Conservation (phyloP, 148 eudicot species). For the Nepenthes mirabilis region DNA sequence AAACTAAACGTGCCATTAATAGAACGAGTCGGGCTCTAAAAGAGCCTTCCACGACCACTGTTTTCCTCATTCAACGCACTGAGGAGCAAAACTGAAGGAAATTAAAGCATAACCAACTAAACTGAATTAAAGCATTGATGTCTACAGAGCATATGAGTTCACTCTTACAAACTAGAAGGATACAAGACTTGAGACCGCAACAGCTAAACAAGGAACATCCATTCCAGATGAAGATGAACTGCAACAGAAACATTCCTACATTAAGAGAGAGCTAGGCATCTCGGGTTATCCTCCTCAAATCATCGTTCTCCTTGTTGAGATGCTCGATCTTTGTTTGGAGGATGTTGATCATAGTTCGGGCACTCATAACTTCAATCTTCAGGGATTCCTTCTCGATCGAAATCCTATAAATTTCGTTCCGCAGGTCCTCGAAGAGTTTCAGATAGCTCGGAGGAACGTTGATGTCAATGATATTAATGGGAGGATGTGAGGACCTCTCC, state of each 20-base stretch:
- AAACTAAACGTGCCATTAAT: too few species aligned
- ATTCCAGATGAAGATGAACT: too few species aligned
- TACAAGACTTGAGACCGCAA: neutral
- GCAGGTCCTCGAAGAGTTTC: slow-evolving; percentile 51
- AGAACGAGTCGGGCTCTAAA: too few species aligned
- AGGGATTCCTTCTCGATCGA: slow-evolving; percentile 63
- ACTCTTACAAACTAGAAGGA: neutral
- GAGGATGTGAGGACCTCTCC: slow-evolving; percentile 9
- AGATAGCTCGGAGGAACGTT: slow-evolving; percentile 64
- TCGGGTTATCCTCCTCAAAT: slow-evolving; percentile 13
- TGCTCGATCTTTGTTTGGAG: slow-evolving; percentile 47
- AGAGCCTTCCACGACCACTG: too few species aligned
- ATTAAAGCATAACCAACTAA: too few species aligned
- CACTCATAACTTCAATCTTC: slow-evolving; percentile 66
- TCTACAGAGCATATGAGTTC: neutral
- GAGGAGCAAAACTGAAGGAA: too few species aligned
- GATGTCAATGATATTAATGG: slow-evolving; percentile 37
- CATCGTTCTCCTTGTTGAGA: slow-evolving; percentile 32
- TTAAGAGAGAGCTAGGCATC: neutral
- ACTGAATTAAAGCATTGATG: too few species aligned
- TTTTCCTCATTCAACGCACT: too few species aligned
- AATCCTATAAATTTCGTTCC: slow-evolving; percentile 43
- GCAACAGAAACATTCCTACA: neutral
- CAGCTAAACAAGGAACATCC: neutral
- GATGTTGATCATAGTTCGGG: slow-evolving; percentile 55